Percentiles rank a stretch among this genome's conserved stretches.
Conservation (phyloP, 306 rosid genomes). For the Dalbergia cochinchinensis region DNA sequence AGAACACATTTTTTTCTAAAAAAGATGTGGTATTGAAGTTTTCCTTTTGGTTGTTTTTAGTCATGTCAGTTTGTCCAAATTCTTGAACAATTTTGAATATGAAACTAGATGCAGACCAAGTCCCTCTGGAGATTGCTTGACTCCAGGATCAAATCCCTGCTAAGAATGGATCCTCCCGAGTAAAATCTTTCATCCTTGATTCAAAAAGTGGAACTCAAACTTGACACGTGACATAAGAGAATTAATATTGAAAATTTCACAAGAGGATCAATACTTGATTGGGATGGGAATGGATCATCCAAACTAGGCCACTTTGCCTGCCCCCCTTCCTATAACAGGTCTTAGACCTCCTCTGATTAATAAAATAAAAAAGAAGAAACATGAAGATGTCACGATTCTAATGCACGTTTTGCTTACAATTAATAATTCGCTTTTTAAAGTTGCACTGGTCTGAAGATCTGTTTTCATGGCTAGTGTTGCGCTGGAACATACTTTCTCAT, state of each 20-base stretch:
- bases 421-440: constrained; percentile 31
- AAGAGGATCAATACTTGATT: too few relatives aligned
- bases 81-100: background rate
- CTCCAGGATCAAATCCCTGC: background rate
- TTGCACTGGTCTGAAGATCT: constrained; percentile 23
- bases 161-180: too few relatives aligned
- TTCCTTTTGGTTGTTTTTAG: background rate
- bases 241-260: too few relatives aligned
- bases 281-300: too few relatives aligned
- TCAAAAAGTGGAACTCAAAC: too few relatives aligned
- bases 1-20: background rate
- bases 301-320: constrained; percentile 23
- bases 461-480: constrained; percentile 24
- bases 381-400: background rate
- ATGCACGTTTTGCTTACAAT: constrained; percentile 1
- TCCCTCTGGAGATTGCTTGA: constrained; percentile 16
- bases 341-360: constrained; percentile 17
- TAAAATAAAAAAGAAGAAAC: background rate
- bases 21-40: background rate
- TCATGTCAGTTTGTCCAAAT: constrained; percentile 1
- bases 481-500: constrained; percentile 43
- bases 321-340: constrained; percentile 1
- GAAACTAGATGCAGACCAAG: background rate
- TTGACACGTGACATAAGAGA: too few relatives aligned
- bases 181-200: too few relatives aligned